Conservation (phyloP, 2,329 filamentous ascomycete genomes). For the Beauveria scarabaeidicola region DNA sequence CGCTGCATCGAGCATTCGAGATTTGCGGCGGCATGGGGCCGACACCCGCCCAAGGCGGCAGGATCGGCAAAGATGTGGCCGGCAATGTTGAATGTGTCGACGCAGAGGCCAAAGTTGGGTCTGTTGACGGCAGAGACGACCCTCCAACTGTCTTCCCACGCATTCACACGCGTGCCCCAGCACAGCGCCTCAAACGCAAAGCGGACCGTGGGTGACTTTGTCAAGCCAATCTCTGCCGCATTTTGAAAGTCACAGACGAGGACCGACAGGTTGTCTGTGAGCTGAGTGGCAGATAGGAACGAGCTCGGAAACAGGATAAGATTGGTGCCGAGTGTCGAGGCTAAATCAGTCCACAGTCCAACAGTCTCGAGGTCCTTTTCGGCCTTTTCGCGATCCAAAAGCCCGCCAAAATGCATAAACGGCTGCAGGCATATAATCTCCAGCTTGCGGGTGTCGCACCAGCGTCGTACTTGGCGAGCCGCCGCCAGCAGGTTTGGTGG, state of each 20-base stretch:
- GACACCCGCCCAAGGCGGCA: slow-evolving; percentile 38
- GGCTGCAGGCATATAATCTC: slow-evolving; percentile 63
- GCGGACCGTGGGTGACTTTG: slow-evolving; percentile 45
- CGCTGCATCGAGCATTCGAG: slow-evolving; percentile 44
- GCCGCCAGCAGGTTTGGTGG: slow-evolving; percentile 42
- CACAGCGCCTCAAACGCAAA: slow-evolving; percentile 65
- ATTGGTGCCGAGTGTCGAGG: slow-evolving; percentile 55
- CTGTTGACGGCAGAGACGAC: slow-evolving; percentile 55
- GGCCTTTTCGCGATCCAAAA: slow-evolving; percentile 54
- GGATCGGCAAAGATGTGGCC: slow-evolving; percentile 63
- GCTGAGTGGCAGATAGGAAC: slow-evolving; percentile 46
- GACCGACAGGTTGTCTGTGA: slow-evolving; percentile 40
- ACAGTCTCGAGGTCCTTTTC: slow-evolving; percentile 52
- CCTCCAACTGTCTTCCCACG: slow-evolving; percentile 63
- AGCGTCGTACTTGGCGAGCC: slow-evolving; percentile 44
- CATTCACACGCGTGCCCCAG: slow-evolving; percentile 60
- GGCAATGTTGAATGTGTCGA: slow-evolving; percentile 71
- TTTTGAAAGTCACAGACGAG: slow-evolving; percentile 54
- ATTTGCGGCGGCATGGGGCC: slow-evolving; percentile 42
- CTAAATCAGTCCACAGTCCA: slow-evolving; percentile 60
- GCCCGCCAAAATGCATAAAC: slow-evolving; percentile 70
- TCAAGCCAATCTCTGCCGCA: slow-evolving; percentile 56
- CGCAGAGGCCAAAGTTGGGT: slow-evolving; percentile 63
- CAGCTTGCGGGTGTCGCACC: slow-evolving; percentile 49
- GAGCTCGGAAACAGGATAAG: slow-evolving; percentile 67